Evolutionary conservation across 331 rosid species (phyloP).

Genomic region (Erythrophleum ivorense): DNA sequence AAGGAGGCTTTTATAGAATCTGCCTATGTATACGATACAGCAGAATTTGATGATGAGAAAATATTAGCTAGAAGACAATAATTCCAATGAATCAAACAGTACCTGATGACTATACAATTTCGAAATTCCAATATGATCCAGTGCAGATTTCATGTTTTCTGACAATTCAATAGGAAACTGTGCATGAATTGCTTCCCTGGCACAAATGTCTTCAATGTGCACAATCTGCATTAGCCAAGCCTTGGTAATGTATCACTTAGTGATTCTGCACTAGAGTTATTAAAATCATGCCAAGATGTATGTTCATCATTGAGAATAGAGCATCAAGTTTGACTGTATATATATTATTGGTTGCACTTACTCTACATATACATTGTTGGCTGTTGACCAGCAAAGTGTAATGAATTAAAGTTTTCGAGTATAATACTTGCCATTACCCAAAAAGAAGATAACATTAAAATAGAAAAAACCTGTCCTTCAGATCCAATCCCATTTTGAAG

Average conservation of each 20-base stretch:
- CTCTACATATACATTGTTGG: conserved; percentile 11
- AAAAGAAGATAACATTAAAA: conserved; percentile 3
- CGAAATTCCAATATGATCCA: conserved; percentile 66
- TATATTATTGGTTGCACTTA: conserved; percentile 16
- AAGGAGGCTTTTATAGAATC: conserved; percentile 82
- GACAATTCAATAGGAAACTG: conserved; percentile 70
- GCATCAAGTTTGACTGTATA: conserved; percentile 19
- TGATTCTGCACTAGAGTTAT: background rate
- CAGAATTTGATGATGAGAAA: conserved; percentile 38
- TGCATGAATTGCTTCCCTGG: conserved; percentile 61
- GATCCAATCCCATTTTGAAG: conserved; percentile 78
- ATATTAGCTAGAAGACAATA: conserved; percentile 25
- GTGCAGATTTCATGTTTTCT: conserved; percentile 63
- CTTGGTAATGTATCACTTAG: conserved; percentile 38
- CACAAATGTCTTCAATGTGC: conserved; percentile 77
- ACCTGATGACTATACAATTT: conserved; percentile 94
- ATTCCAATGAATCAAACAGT: conserved; percentile 38
- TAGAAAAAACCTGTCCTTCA: conserved; percentile 69
- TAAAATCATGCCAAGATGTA: conserved; percentile 21
- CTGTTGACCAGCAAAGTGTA: conserved; percentile 34
- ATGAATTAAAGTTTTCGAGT: conserved; percentile 24
- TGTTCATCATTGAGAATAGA: conserved; percentile 25
- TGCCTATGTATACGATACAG: conserved; percentile 55
- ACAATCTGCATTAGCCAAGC: conserved; percentile 65
- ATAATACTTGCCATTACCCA: conserved; percentile 24